phyloP scores from a whole-genome alignment of 148 eudicot species.

The Cornus kousa region DNA sequence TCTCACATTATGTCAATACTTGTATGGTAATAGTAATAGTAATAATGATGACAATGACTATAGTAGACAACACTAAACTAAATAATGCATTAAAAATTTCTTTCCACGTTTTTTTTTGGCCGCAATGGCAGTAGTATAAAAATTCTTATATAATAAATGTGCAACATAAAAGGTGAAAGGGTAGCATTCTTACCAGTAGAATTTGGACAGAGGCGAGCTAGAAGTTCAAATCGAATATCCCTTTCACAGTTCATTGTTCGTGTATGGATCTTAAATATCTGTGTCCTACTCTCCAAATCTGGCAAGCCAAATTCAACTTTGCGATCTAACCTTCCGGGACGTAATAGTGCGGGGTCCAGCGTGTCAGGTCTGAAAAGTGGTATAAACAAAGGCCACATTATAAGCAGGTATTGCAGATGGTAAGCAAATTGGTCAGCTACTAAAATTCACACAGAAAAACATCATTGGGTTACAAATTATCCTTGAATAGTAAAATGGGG shows the following conservation, averaged over 20 bases:
- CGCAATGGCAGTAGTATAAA: too few relatives aligned
- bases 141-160: not conserved
- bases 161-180: not conserved
- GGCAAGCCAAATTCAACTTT: conserved; percentile 96
- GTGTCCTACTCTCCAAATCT: conserved; percentile 85
- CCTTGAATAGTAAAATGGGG: not conserved
- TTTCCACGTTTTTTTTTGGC: too few relatives aligned
- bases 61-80: not conserved
- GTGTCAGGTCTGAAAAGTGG: conserved; percentile 66
- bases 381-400: not conserved
- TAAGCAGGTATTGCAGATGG: not conserved
- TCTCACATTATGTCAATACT: too few relatives aligned
- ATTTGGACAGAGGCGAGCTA: conserved; percentile 97
- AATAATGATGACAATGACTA: not conserved
- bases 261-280: conserved; percentile 88
- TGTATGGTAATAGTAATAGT: too few relatives aligned
- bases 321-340: conserved; percentile 88
- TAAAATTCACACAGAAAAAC: not conserved
- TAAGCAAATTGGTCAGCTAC: not conserved
- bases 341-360: conserved; percentile 83
- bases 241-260: conserved; percentile 96
- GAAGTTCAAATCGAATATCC: conserved; percentile 84
- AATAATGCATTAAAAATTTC: too few relatives aligned
- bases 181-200: conserved; percentile 57
- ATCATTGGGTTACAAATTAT: not conserved